A percentile compares a stretch with the other conserved stretches of the same genome.
These are phyloP conservation scores for Paecilomyces variotii DNA, from an alignment of 2,329 filamentous ascomycete species.

Conservation along the genomic window DNA sequence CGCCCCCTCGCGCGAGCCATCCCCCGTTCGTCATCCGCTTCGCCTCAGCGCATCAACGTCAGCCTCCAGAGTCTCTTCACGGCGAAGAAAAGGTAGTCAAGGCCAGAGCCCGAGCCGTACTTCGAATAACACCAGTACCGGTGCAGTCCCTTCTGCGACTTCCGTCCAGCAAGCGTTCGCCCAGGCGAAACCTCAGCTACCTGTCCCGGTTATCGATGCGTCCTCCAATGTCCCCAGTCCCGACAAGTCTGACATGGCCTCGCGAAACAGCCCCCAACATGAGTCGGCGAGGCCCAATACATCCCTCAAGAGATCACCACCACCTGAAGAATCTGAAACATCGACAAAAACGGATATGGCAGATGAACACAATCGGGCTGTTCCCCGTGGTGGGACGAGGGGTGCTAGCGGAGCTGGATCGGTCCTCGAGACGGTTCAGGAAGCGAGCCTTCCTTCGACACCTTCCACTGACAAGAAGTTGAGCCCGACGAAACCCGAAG, in stretches of 20 bases:
- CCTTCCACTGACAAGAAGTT: slow-evolving; percentile 42
- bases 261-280: slow-evolving; percentile 2
- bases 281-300: slow-evolving; percentile 27
- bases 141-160: slow-evolving; percentile 41
- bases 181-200: slow-evolving; percentile 57
- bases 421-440: slow-evolving; percentile 81
- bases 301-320: slow-evolving; percentile 23
- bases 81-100: slow-evolving; percentile 60
- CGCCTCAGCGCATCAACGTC: slow-evolving; percentile 22
- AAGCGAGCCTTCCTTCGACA: slow-evolving; percentile 70
- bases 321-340: slow-evolving; percentile 15
- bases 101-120: slow-evolving; percentile 56
- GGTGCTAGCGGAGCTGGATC: slow-evolving; percentile 52
- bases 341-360: slow-evolving; percentile 34
- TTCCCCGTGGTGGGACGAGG: slow-evolving; percentile 45
- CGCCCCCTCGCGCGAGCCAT: slow-evolving; percentile 42
- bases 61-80: slow-evolving; percentile 28
- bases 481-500: slow-evolving; percentile 32
- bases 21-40: slow-evolving; percentile 31
- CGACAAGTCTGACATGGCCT: slow-evolving; percentile 49
- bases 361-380: slow-evolving; percentile 31
- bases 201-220: slow-evolving; percentile 53
- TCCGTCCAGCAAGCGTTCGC: slow-evolving; percentile 57
- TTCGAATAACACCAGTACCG: slow-evolving; percentile 32
- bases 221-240: slow-evolving; percentile 55